Percentiles rank a stretch among this genome's conserved stretches.
These are phyloP conservation scores for Wallacemonas sp. DNA, from an alignment of 208 protist species.

Conservation along the genomic window DNA sequence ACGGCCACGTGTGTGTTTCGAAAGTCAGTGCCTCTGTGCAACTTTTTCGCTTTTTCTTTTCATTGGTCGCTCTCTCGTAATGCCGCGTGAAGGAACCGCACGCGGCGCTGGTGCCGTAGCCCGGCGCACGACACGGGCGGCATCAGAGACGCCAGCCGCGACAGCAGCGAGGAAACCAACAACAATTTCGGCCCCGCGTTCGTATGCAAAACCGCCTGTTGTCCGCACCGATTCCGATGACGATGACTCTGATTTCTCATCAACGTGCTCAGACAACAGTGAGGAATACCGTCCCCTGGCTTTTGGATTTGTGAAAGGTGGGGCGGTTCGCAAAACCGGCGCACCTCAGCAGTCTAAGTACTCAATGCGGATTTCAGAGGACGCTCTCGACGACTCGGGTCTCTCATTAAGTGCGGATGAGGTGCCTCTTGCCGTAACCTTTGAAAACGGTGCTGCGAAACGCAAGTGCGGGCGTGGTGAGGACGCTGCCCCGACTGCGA, in stretches of 20 bases:
- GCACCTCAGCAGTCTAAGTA: conserved; percentile 7
- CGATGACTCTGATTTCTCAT: conserved; percentile 15
- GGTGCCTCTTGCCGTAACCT: conserved; percentile 4
- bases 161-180: neutral
- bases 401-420: conserved; percentile 6
- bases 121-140: neutral
- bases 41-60: neutral
- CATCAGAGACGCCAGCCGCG: neutral
- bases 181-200: neutral
- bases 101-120: neutral
- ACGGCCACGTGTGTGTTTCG: too few relatives aligned
- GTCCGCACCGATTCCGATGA: conserved; percentile 2
- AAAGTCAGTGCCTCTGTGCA: too few relatives aligned
- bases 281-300: conserved; percentile 52
- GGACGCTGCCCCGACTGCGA: conserved; percentile 10
- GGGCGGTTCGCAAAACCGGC: conserved; percentile 19
- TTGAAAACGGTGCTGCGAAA: conserved; percentile 3
- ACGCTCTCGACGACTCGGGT: neutral
- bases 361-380: conserved; percentile 11
- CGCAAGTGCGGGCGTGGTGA: conserved; percentile 8
- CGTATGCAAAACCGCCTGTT: neutral
- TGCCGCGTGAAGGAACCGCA: neutral
- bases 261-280: conserved; percentile 46
- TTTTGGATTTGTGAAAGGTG: conserved; percentile 45
- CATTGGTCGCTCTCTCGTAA: neutral